Conservation (phyloP, 768 basidiomycete species). For the Boletus fagicola region DNA sequence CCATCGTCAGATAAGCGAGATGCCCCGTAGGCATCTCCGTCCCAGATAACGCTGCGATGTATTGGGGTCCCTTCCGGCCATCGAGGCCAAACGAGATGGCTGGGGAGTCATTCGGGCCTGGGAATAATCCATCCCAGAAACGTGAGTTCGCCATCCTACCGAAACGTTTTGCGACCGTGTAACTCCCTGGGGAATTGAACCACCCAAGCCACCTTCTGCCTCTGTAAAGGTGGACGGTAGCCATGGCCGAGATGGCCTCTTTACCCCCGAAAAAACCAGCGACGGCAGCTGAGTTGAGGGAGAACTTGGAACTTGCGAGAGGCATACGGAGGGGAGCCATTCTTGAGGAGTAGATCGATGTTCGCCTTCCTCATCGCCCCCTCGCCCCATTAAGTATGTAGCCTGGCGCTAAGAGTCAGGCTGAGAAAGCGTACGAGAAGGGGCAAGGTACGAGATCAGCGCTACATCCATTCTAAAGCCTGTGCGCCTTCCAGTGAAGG, state of each 20-base stretch:
- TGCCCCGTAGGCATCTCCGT: constrained; percentile 29
- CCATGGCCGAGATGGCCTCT: constrained; percentile 38
- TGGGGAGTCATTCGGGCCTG: constrained; percentile 27
- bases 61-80: constrained; percentile 30
- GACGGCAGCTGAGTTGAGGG: constrained; percentile 32
- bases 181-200: constrained; percentile 38
- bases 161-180: constrained; percentile 33
- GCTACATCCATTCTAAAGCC: not conserved
- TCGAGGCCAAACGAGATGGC: constrained; percentile 30
- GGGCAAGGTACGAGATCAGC: no score
- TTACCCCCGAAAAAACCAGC: constrained; percentile 38
- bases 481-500: not conserved
- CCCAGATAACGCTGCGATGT: constrained; percentile 31
- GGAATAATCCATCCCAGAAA: constrained; percentile 36
- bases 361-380: not conserved
- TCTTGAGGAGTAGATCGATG: not conserved
- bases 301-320: constrained; percentile 9
- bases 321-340: constrained; percentile 18
- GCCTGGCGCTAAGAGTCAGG: not conserved
- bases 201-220: constrained; percentile 36
- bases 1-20: constrained; percentile 27
- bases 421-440: not conserved
- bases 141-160: constrained; percentile 30
- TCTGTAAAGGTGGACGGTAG: constrained; percentile 30
- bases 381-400: not conserved